These are phyloP conservation scores for Phyllosticta citribraziliensis DNA, from an alignment of 2,329 filamentous ascomycete genomes.

Conservation along the genomic window DNA sequence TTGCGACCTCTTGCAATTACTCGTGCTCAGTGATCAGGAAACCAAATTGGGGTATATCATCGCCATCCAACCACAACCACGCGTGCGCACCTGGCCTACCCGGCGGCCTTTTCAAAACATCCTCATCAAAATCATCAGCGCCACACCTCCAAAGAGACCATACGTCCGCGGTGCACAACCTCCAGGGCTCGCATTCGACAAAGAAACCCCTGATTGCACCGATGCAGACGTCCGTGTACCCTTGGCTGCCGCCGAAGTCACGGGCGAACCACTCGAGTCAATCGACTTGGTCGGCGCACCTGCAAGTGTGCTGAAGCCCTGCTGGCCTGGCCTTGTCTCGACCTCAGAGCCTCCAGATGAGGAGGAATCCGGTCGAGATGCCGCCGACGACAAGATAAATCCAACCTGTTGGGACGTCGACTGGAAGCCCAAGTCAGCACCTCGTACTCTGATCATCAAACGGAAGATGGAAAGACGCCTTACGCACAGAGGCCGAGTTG, in stretches of 20 bases:
- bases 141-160: neutral
- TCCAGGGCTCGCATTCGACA: neutral
- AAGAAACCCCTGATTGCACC: neutral
- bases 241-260: slow-evolving; percentile 19
- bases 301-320: slow-evolving; percentile 39
- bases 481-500: slow-evolving; percentile 57
- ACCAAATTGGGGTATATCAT: neutral
- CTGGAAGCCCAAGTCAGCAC: slow-evolving; percentile 27
- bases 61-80: neutral
- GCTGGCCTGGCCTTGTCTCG: slow-evolving; percentile 38
- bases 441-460: neutral
- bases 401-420: slow-evolving; percentile 41
- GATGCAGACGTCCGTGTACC: neutral
- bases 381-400: slow-evolving; percentile 43
- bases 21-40: neutral
- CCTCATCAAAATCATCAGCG: neutral
- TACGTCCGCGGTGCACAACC: neutral
- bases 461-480: slow-evolving; percentile 34
- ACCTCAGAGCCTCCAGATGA: slow-evolving; percentile 33
- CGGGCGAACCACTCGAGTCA: slow-evolving; percentile 37
- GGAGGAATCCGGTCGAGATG: slow-evolving; percentile 33
- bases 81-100: neutral
- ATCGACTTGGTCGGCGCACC: slow-evolving; percentile 33
- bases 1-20: neutral
- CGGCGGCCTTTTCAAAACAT: neutral